Evolutionary conservation across 2,329 filamentous ascomycete species (phyloP), one percentile per base, ranked within the genome.

Genomic region (Colletotrichum sp.): DNA sequence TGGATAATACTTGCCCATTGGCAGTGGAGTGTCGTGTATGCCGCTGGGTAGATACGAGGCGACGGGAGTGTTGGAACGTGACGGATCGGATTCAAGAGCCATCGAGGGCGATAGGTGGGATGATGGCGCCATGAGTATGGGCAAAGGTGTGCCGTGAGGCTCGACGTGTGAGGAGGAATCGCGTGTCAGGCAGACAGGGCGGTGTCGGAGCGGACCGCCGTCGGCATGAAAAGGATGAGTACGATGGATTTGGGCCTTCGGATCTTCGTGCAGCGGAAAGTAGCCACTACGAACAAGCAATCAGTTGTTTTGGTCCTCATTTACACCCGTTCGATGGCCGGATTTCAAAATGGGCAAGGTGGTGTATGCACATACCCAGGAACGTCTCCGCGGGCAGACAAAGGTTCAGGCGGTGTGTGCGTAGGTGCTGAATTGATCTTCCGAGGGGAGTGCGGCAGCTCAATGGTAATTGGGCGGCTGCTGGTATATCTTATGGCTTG

Each of bases 1-100:
- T 1, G 91, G 91, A 75, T 93, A 92, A 79, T 93, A 93, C 82
- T 92, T 93, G 28, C 91, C 91, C 83, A 92, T 85, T 0, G 91
- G 89, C 36, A 91, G 82, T 6, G 86, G 82, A 44, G 82, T 86
- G 49, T 87, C 87, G 66, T 88, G 86, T 49, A 88, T 84, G 3
- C 89, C 89, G 30, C 86, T 87, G 8, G 89, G 88, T 36, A 89
- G 84, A 76, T 90, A 91, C 2, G 89, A 89, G 10, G 89, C 83
- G 44, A 90, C 86, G 8, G 89, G 88, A 8, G 87, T 87, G 78
- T 84, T 85, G 34, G 84, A 77, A 12, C 78, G 78, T 9, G 83
- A 81, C 63, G 82, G 77, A 73, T 80, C 77, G 68, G 81, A 78
- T 64, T 81, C 65, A 79, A 76, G 76, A 77, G 60, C 71, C 16